phyloP scores from a whole-genome alignment of 2,329 filamentous ascomycete genomes.

The Talaromyces sp. region DNA sequence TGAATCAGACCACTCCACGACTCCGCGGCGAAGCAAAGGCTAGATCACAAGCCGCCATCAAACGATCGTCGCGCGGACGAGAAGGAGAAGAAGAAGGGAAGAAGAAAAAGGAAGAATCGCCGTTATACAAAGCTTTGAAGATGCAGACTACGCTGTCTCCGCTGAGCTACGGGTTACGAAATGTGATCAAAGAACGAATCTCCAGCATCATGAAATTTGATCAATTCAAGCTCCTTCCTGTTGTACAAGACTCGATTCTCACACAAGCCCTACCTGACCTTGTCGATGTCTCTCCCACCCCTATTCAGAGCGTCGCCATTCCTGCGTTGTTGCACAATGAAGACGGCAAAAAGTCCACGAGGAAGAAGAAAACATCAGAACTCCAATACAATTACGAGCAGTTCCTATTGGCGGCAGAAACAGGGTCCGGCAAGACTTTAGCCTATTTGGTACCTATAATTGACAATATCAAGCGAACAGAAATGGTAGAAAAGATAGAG shows the following conservation, averaged over 20 bases:
- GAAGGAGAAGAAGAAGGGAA: slow-evolving; percentile 35
- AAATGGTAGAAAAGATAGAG: slow-evolving; percentile 59
- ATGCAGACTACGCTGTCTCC: slow-evolving; percentile 80
- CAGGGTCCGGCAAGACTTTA: slow-evolving; percentile 92
- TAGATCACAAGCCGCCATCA: slow-evolving; percentile 39
- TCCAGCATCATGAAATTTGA: slow-evolving; percentile 71
- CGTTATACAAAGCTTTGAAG: slow-evolving; percentile 74
- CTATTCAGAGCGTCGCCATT: slow-evolving; percentile 83
- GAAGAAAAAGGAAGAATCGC: slow-evolving; percentile 46
- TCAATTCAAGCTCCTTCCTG: slow-evolving; percentile 68
- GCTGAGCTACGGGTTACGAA: slow-evolving; percentile 67
- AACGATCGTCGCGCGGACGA: slow-evolving; percentile 33
- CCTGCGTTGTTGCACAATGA: slow-evolving; percentile 65
- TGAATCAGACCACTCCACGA: slow-evolving; percentile 51
- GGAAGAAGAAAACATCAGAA: slow-evolving; percentile 26
- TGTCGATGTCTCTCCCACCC: slow-evolving; percentile 72
- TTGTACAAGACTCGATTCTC: slow-evolving; percentile 64
- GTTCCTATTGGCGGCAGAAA: slow-evolving; percentile 89
- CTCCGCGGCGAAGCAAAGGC: slow-evolving; percentile 38
- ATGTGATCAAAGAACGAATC: slow-evolving; percentile 57
- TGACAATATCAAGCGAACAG: slow-evolving; percentile 75
- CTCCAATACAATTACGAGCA: slow-evolving; percentile 50
- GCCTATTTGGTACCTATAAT: slow-evolving; percentile 83
- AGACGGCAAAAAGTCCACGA: slow-evolving; percentile 31
- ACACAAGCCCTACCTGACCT: slow-evolving; percentile 71